Evolutionary conservation across 2,329 filamentous ascomycete species (phyloP).

Genomic region (Lomentospora prolificans): DNA sequence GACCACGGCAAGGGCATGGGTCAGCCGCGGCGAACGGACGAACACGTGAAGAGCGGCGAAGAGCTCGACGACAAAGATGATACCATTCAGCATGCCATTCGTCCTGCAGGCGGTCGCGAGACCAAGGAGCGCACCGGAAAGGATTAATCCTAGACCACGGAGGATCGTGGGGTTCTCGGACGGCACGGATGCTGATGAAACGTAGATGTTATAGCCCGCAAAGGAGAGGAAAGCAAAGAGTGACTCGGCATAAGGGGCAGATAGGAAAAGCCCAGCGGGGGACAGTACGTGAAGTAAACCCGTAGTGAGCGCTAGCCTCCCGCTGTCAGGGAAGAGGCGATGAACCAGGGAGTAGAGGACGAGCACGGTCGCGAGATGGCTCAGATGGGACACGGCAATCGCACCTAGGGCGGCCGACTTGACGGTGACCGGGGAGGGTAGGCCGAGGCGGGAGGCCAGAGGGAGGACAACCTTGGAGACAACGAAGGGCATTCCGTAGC

Average conservation of each 20-base stretch:
- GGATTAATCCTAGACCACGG: slow-evolving; percentile 32
- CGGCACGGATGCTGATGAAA: slow-evolving; percentile 47
- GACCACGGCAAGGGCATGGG: slow-evolving; percentile 40
- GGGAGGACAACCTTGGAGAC: slow-evolving; percentile 18
- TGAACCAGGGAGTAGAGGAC: slow-evolving; percentile 57
- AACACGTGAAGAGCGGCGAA: slow-evolving; percentile 26
- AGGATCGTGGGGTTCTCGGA: slow-evolving; percentile 18
- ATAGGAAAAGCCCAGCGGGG: slow-evolving; percentile 82
- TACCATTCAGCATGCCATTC: slow-evolving; percentile 77
- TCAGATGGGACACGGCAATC: slow-evolving; percentile 58
- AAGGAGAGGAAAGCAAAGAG: slow-evolving; percentile 72
- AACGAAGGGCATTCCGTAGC: slow-evolving; percentile 34
- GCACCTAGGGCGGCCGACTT: slow-evolving; percentile 36
- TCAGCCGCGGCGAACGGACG: slow-evolving; percentile 18
- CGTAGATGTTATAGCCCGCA: slow-evolving; percentile 49
- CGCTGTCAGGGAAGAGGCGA: slow-evolving; percentile 38
- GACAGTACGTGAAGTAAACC: slow-evolving; percentile 72
- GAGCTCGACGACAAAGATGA: slow-evolving; percentile 55
- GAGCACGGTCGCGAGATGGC: slow-evolving; percentile 68
- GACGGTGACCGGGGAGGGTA: not conserved
- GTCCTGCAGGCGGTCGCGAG: slow-evolving; percentile 65
- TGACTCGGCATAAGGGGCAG: slow-evolving; percentile 75
- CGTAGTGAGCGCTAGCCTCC: slow-evolving; percentile 55
- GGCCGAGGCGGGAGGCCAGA: slow-evolving; percentile 8
- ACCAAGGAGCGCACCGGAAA: slow-evolving; percentile 61